Conservation (phyloP, 441 rosid species). For the Erodium texanum region DNA sequence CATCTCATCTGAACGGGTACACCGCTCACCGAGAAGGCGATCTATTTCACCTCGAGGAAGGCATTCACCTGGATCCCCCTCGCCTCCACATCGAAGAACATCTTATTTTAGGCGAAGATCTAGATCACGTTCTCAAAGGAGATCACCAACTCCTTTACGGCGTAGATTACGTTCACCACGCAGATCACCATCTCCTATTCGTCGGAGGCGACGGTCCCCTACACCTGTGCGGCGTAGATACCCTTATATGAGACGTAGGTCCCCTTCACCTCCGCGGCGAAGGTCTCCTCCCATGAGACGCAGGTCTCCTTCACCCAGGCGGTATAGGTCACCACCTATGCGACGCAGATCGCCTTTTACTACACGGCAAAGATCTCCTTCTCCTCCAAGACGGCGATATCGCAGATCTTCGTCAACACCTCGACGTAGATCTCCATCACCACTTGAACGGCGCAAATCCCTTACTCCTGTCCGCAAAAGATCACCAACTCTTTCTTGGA, state of each 20-base stretch:
- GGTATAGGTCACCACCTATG: background rate
- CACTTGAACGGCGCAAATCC: conserved; percentile 21
- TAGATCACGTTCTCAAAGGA: conserved; percentile 25
- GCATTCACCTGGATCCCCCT: conserved; percentile 26
- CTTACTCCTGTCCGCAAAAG: conserved; percentile 33
- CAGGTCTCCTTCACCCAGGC: no score
- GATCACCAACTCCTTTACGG: background rate
- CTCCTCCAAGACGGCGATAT: background rate
- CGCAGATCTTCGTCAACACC: conserved; percentile 12
- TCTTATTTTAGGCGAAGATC: conserved; percentile 18
- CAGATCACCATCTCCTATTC: background rate
- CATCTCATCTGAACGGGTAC: conserved; percentile 28
- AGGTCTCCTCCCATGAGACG: background rate
- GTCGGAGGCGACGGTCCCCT: conserved; percentile 22
- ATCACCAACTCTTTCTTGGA: background rate
- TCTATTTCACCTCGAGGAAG: conserved; percentile 35
- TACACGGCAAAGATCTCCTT: background rate
- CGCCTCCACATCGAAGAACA: conserved; percentile 5
- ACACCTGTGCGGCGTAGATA: conserved; percentile 4
- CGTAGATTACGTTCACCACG: conserved; percentile 3
- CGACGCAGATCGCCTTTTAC: conserved; percentile 9
- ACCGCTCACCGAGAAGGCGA: conserved; percentile 24
- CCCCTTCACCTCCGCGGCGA: conserved; percentile 8
- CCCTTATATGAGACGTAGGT: conserved; percentile 8
- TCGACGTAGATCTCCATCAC: no score